Percentiles rank a stretch among this genome's conserved stretches.
Conservation (phyloP, 2,329 filamentous ascomycete genomes). For the Helotiales sp. region DNA sequence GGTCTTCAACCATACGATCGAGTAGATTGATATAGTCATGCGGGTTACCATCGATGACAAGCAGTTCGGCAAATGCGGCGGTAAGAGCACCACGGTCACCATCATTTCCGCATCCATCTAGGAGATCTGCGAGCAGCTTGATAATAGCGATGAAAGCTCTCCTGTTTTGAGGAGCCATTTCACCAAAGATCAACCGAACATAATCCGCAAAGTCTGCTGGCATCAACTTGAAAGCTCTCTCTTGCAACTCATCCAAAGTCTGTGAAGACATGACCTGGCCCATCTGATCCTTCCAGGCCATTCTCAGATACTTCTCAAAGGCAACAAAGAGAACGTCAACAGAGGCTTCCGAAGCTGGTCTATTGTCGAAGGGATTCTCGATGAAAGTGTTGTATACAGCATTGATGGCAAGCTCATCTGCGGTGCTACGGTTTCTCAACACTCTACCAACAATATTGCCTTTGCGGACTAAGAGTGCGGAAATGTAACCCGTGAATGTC, state of each 20-base stretch:
- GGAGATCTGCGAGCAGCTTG: slow-evolving; percentile 82
- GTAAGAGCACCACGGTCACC: slow-evolving; percentile 88
- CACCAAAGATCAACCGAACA: slow-evolving; percentile 65
- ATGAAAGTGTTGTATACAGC: slow-evolving; percentile 89
- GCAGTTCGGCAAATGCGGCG: slow-evolving; percentile 83
- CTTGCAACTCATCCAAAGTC: slow-evolving; percentile 75
- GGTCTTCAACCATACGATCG: slow-evolving; percentile 87
- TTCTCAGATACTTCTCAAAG: slow-evolving; percentile 89
- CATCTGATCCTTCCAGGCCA: slow-evolving; percentile 88
- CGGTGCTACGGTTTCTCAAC: slow-evolving; percentile 70
- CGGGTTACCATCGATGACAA: slow-evolving; percentile 77
- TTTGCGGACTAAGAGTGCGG: slow-evolving; percentile 82
- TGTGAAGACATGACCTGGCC: slow-evolving; percentile 79
- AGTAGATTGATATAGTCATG: slow-evolving; percentile 86
- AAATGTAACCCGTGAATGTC: slow-evolving; percentile 81
- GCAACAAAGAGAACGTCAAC: slow-evolving; percentile 88
- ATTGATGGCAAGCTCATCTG: slow-evolving; percentile 82
- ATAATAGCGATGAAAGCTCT: slow-evolving; percentile 84
- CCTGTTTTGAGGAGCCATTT: slow-evolving; percentile 72
- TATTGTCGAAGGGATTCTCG: slow-evolving; percentile 79
- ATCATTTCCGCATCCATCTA: slow-evolving; percentile 90
- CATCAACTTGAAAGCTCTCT: slow-evolving; percentile 66
- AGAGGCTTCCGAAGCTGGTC: slow-evolving; percentile 74
- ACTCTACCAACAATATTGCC: slow-evolving; percentile 83
- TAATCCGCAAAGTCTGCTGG: slow-evolving; percentile 76